Evolutionary conservation across 2,329 filamentous ascomycete genomes (phyloP).

Genomic region (Westerdykella sp.): DNA sequence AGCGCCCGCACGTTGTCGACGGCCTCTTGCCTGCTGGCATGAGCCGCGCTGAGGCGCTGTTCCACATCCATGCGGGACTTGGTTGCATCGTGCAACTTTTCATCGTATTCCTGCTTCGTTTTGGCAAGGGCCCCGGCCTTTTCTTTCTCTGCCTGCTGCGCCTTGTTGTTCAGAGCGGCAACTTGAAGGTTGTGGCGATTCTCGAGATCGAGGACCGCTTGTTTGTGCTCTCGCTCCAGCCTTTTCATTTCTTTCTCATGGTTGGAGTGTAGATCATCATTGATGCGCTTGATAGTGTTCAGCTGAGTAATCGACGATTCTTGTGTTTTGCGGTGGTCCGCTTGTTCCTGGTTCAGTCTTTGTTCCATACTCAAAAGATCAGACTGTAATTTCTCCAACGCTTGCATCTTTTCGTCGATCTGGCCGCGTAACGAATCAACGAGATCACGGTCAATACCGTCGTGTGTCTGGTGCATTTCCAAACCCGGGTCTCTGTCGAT

Average conservation of each 20-base stretch:
- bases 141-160: slow-evolving; percentile 30
- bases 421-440: slow-evolving; percentile 79
- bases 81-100: slow-evolving; percentile 23
- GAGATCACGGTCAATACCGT: slow-evolving; percentile 87
- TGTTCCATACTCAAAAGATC: slow-evolving; percentile 51
- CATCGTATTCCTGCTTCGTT: slow-evolving; percentile 31
- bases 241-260: slow-evolving; percentile 62
- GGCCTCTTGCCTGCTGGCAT: slow-evolving; percentile 23
- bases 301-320: slow-evolving; percentile 41
- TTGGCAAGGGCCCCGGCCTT: slow-evolving; percentile 18
- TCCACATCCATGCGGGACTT: slow-evolving; percentile 23
- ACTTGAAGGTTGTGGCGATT: slow-evolving; percentile 44
- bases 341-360: slow-evolving; percentile 64
- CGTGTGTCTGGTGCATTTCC: slow-evolving; percentile 78
- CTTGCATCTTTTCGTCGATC: slow-evolving; percentile 64
- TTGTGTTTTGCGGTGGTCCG: slow-evolving; percentile 62
- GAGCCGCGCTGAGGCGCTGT: slow-evolving; percentile 17
- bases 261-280: slow-evolving; percentile 63
- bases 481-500: slow-evolving; percentile 87
- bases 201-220: slow-evolving; percentile 38
- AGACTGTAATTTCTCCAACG: slow-evolving; percentile 52
- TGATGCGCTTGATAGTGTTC: slow-evolving; percentile 56
- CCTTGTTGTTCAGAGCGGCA: slow-evolving; percentile 30
- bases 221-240: slow-evolving; percentile 34
- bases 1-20: slow-evolving; percentile 21